These are phyloP conservation scores for Prunus mongolica DNA, from an alignment of 306 rosid species.

Conservation along the genomic window DNA sequence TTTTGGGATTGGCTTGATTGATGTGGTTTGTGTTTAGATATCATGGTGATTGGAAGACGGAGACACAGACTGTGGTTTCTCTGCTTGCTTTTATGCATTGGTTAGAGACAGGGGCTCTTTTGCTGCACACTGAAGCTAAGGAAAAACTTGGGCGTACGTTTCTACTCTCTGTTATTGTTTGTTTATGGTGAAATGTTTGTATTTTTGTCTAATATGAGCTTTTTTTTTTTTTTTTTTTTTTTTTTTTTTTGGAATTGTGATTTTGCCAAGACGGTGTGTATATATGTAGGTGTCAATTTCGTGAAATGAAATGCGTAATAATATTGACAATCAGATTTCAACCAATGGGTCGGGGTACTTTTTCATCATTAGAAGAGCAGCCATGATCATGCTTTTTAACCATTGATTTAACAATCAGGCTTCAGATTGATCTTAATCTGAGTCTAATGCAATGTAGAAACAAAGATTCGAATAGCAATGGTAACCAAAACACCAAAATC, in stretches of 20 bases:
- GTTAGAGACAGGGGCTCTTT: conserved; percentile 86
- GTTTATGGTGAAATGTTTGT: neutral
- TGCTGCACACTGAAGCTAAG: conserved; percentile 68
- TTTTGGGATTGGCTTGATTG: conserved; percentile 2
- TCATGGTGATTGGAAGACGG: conserved; percentile 91
- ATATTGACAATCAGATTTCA: neutral
- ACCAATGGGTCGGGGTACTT: neutral
- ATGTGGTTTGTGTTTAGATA: conserved; percentile 41
- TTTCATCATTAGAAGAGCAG: neutral
- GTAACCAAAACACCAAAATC: neutral
- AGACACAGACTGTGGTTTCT: conserved; percentile 86
- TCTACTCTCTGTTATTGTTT: neutral
- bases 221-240: no score
- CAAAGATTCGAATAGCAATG: neutral
- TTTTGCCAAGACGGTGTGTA: neutral
- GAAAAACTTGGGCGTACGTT: conserved; percentile 80
- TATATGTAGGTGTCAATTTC: neutral
- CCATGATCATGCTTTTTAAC: neutral
- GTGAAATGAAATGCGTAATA: neutral
- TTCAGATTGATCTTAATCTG: neutral
- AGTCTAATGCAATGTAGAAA: neutral
- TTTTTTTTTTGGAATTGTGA: neutral
- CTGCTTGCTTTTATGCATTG: conserved; percentile 82
- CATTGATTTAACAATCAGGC: neutral
- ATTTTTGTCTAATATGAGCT: neutral